Conservation (phyloP, 2,329 filamentous ascomycete species). For the Phyllachora maydis region DNA sequence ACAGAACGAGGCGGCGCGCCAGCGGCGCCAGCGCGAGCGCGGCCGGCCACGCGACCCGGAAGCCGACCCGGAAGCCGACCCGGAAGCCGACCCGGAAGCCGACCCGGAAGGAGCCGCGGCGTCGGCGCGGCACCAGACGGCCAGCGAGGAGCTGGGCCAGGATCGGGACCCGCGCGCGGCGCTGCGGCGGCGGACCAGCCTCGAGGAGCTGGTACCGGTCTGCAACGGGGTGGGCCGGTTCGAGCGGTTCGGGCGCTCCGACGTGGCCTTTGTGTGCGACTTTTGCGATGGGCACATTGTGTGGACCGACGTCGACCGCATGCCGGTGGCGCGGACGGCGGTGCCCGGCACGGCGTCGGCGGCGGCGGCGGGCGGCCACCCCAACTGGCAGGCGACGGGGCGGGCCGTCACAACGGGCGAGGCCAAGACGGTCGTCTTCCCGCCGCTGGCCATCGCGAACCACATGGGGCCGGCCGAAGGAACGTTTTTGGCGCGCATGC, state of each 20-base stretch:
- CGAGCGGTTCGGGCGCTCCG: constrained; percentile 29
- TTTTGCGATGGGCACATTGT: constrained; percentile 39
- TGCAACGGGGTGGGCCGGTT: constrained; percentile 34
- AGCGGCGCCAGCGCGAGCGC: constrained; percentile 1
- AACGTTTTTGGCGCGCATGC: constrained; percentile 27
- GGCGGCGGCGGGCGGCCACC: constrained; percentile 10
- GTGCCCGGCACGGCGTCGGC: no score
- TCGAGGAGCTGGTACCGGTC: constrained; percentile 24
- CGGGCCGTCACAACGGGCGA: constrained; percentile 16
- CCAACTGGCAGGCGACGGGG: constrained; percentile 31
- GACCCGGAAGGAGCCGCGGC: neutral
- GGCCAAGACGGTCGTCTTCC: constrained; percentile 31
- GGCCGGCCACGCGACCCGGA: no score
- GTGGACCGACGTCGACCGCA: constrained; percentile 32
- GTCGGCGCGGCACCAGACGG: constrained; percentile 2
- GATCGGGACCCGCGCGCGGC: constrained; percentile 1
- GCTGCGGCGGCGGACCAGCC: constrained; percentile 5
- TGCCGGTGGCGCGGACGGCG: constrained; percentile 23
- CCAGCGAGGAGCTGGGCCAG: constrained; percentile 2
- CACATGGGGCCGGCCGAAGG: constrained; percentile 27
- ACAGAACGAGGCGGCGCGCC: constrained; percentile 3
- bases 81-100: no score
- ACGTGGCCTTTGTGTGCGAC: constrained; percentile 38
- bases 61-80: no score
- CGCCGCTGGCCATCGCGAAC: constrained; percentile 35